A percentile compares a stretch with the other conserved stretches of the same genome.
Conservation (phyloP, 192 early-diverging fungal species). For the Coemansia sp. region DNA sequence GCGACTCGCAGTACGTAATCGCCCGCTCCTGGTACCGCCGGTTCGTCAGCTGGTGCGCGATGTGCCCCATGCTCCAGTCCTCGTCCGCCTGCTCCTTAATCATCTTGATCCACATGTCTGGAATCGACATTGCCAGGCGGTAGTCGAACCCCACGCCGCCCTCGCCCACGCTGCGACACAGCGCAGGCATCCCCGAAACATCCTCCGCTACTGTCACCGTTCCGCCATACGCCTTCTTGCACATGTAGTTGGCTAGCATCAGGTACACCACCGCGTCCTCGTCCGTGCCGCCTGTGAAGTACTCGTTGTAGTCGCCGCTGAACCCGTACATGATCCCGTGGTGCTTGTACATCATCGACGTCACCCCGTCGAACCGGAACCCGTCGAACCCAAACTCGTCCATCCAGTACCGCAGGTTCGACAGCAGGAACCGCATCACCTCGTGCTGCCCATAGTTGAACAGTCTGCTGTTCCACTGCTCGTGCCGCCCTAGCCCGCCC, state of each 20-base stretch:
- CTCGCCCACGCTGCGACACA: constrained; percentile 76
- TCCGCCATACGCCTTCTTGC: constrained; percentile 77
- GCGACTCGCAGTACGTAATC: constrained; percentile 93
- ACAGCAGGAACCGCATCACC: constrained; percentile 89
- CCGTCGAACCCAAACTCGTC: constrained; percentile 90
- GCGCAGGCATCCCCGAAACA: constrained; percentile 98
- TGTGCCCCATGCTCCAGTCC: constrained; percentile 88
- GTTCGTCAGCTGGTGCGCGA: constrained; percentile 87
- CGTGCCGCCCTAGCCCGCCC: constrained; percentile 80
- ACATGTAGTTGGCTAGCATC: constrained; percentile 87
- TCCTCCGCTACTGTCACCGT: constrained; percentile 94
- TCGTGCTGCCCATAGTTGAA: constrained; percentile 96
- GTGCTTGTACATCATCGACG: constrained; percentile 93
- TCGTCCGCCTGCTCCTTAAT: constrained; percentile 90
- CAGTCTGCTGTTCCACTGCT: constrained; percentile 89
- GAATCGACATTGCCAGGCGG: constrained; percentile 92
- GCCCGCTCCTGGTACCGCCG: constrained; percentile 88
- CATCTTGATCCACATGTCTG: constrained; percentile 99
- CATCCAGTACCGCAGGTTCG: constrained; percentile 94
- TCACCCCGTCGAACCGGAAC: constrained; percentile 98
- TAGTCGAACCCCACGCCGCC: constrained; percentile 98
- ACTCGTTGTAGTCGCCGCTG: constrained; percentile 90
- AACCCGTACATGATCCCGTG: constrained; percentile 95
- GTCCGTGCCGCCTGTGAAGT: constrained; percentile 82
- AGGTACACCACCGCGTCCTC: constrained; percentile 84